A percentile compares a stretch with the other conserved stretches of the same genome.
Conservation (phyloP, 1,139 yeast species). For the Hyphopichia khmerensis region DNA sequence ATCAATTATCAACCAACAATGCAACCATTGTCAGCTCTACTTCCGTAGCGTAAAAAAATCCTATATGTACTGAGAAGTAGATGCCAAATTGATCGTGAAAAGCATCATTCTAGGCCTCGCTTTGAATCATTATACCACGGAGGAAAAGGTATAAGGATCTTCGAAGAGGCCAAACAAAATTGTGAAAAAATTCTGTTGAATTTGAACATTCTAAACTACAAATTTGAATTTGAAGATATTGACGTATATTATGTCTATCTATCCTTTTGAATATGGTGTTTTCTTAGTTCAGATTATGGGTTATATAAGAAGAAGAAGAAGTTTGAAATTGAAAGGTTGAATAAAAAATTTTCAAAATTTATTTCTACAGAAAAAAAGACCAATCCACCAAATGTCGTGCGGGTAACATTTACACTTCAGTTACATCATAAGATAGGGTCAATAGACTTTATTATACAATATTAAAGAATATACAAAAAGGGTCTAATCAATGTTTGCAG, state of each 20-base stretch:
- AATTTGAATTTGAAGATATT: too few relatives aligned
- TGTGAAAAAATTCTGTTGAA: too few relatives aligned
- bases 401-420: background rate
- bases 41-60: conserved; percentile 10
- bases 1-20: conserved; percentile 23
- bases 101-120: conserved; percentile 57
- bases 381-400: too few relatives aligned
- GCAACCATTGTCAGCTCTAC: conserved; percentile 17
- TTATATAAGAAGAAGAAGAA: background rate
- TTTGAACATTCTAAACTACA: too few relatives aligned
- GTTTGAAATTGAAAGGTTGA: background rate
- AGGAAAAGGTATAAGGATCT: conserved; percentile 54
- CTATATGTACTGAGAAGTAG: conserved; percentile 17
- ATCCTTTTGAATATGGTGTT: too few relatives aligned
- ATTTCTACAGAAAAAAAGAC: too few relatives aligned
- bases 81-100: conserved; percentile 28
- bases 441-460: background rate
- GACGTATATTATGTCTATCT: conserved; percentile 3
- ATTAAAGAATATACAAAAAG: background rate
- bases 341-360: too few relatives aligned
- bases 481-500: conserved; percentile 29
- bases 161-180: conserved; percentile 57
- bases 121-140: conserved; percentile 66
- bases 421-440: background rate
- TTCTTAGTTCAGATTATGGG: too few relatives aligned